phyloP scores from a whole-genome alignment of 768 basidiomycete species.

The Filobasidium floriforme region DNA sequence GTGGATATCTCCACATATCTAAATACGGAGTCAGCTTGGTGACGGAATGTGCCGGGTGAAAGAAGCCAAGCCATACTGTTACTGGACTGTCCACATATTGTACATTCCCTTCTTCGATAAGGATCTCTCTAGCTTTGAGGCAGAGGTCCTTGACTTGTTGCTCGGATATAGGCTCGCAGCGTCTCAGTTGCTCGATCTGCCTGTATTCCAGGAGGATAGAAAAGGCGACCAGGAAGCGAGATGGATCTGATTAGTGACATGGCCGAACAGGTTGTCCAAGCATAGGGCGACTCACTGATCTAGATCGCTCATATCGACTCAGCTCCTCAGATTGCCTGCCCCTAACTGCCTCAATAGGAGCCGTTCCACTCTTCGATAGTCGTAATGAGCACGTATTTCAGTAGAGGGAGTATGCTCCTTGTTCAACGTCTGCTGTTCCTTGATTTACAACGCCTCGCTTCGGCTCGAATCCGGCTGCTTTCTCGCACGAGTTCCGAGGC shows the following conservation, averaged over 20 bases:
- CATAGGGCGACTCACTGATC: conserved; percentile 12
- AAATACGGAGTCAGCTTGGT: neutral
- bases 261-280: no score
- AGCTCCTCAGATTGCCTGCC: neutral
- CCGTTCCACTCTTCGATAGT: no score
- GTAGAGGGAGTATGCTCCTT: no score
- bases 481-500: no score
- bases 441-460: no score
- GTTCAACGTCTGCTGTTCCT: no score
- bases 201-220: neutral
- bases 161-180: conserved; percentile 92
- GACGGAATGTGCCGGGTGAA: neutral
- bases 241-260: no score
- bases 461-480: no score
- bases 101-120: conserved; percentile 96
- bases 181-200: conserved; percentile 36
- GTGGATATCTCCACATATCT: conserved; percentile 77
- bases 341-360: no score
- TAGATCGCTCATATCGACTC: conserved; percentile 17
- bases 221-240: neutral
- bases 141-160: conserved; percentile 92
- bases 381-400: no score
- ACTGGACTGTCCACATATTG: conserved; percentile 93
- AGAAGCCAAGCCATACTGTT: conserved; percentile 49
- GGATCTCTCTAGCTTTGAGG: conserved; percentile 88